Evolutionary conservation across 208 protist species (phyloP).

Genomic region (Endotrypanum monterogeii): DNA sequence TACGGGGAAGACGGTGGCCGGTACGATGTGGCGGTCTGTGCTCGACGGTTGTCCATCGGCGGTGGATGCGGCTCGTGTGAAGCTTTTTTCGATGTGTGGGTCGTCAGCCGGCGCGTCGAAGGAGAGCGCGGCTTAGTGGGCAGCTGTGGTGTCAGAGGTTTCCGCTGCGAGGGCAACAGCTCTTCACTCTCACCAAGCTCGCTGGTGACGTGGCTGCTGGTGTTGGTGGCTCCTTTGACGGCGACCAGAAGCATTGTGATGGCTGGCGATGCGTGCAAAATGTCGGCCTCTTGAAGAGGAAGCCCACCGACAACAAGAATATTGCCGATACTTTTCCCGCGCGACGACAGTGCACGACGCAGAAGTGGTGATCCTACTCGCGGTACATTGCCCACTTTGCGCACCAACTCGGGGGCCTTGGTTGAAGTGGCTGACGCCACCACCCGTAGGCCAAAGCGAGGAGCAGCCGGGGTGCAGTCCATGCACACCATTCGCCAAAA

Average conservation of each 20-base stretch:
- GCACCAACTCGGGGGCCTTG: background rate
- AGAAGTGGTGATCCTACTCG: constrained; percentile 5
- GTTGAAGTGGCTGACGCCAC: constrained; percentile 1
- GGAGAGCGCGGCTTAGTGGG: constrained; percentile 13
- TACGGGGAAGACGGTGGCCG: constrained; percentile 4
- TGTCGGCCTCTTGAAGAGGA: constrained; percentile 18
- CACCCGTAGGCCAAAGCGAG: constrained; percentile 36
- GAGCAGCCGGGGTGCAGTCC: constrained; percentile 34
- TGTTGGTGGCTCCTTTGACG: background rate
- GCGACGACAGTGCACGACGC: constrained; percentile 26
- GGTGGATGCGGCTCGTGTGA: constrained; percentile 4
- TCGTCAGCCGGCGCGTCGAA: constrained; percentile 12
- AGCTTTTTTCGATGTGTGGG: constrained; percentile 6
- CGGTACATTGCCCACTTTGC: background rate
- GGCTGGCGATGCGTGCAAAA: constrained; percentile 19
- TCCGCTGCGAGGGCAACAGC: background rate
- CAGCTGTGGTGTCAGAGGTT: constrained; percentile 7
- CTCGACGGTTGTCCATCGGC: background rate
- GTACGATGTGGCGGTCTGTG: background rate
- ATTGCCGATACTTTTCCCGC: constrained; percentile 20
- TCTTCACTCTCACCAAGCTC: background rate
- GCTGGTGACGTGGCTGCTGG: background rate
- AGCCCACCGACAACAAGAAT: constrained; percentile 31
- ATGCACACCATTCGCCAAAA: constrained; percentile 55
- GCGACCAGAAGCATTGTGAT: constrained; percentile 25